Percentiles rank a stretch among this genome's conserved stretches.
phyloP scores from a whole-genome alignment of 2,329 filamentous ascomycete genomes.

The Ophiocordyceps camponoti-saundersi region DNA sequence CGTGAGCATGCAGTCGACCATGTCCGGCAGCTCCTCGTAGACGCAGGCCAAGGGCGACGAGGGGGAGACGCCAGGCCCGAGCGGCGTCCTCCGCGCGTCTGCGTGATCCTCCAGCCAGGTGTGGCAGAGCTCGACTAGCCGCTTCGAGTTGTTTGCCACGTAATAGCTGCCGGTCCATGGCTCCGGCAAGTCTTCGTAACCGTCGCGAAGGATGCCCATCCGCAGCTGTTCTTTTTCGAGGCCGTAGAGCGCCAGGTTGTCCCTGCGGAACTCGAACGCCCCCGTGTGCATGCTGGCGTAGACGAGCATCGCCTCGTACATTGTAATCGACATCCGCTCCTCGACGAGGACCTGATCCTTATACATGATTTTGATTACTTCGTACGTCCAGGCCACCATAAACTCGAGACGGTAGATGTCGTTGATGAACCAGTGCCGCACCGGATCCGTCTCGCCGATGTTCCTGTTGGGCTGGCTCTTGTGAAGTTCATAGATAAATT shows the following conservation, averaged over 20 bases:
- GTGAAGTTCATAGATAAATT: conserved; percentile 58
- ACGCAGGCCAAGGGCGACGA: conserved; percentile 25
- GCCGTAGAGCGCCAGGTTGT: conserved; percentile 56
- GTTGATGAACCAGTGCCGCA: conserved; percentile 76
- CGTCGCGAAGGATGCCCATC: conserved; percentile 43
- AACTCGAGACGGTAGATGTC: conserved; percentile 57
- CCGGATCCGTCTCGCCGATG: conserved; percentile 55
- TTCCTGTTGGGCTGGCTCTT: conserved; percentile 45
- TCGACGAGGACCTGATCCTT: conserved; percentile 42
- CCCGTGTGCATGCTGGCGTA: conserved; percentile 37
- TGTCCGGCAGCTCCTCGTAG: conserved; percentile 27
- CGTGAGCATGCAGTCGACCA: conserved; percentile 38
- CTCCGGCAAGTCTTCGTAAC: conserved; percentile 54
- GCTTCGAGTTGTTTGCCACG: conserved; percentile 43
- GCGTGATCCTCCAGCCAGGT: conserved; percentile 35
- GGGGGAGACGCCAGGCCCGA: conserved; percentile 17
- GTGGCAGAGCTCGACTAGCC: conserved; percentile 39
- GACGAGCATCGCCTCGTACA: conserved; percentile 50
- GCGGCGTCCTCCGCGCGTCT: conserved; percentile 12
- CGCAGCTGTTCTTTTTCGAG: conserved; percentile 49
- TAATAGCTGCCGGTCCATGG: conserved; percentile 70
- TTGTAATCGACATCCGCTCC: conserved; percentile 32
- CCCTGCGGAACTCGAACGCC: conserved; percentile 57
- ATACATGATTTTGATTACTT: conserved; percentile 57
- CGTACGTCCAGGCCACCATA: conserved; percentile 64